Base-by-base conservation (phyloP, 2,329 filamentous ascomycete species). In the Arachnopeziza araneosa region DNA sequence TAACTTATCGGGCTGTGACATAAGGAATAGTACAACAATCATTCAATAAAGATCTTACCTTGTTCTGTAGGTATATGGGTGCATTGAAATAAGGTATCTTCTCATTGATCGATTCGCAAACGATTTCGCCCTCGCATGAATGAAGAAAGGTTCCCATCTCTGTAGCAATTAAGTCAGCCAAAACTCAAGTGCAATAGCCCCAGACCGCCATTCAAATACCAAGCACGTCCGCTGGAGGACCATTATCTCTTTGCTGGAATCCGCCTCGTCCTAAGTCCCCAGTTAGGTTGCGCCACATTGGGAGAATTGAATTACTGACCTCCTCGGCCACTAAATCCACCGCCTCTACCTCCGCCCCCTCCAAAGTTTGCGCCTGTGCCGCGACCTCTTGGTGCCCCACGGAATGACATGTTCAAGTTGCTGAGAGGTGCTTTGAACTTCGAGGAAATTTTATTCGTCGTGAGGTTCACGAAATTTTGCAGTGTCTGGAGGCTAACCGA, bases 81-180 rank as follows among this genome's bases (percentile, higher is more conserved):
- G 95, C 95, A 81, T 97, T 98, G 88, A 99, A 99, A 81, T 96
- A 96, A 64, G 95, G 95, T 66, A 99, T 89, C 80, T 98, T 98
- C 70, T 89, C 81, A 82, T 97, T 98, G 77, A 89, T 88, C 68
- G 90, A 96, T 77, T 92, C 88, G 89, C 93, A 97, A 69, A 99
- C 89, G 83, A 99, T 95, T 78, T 99, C 95, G 75, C 93, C 93
- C 78, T 99, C 95, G 79, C 90, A 93, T 61, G 92, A 87, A 80
- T 99, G 95, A 75, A 97, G 78, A 78, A 98, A 96, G 67, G 85
- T 85, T 76, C 95, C 95, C 89, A 99, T 91, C 79, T 97, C 95
- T 88, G 55, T 9, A 12, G 2, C 12, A 50, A 24, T 32, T 50
- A 55, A 58, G 50, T 17, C 12, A 24, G 23, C 24, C n/a, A 10